Base-by-base conservation (phyloP, 805 yeast species). In the Tetrapisispora arboricola region DNA sequence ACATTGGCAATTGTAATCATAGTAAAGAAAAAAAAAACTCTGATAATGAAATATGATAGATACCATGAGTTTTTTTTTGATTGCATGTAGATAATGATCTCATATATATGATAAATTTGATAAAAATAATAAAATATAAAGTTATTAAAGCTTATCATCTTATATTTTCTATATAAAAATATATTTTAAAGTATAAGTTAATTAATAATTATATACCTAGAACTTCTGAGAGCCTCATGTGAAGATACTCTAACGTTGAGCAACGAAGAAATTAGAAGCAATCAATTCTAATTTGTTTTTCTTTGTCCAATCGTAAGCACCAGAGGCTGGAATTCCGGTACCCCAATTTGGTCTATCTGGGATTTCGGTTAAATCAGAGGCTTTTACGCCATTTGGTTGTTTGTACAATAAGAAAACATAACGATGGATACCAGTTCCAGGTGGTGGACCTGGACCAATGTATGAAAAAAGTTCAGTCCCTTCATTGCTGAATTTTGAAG, bases 371-470 rank as follows among this genome's bases (percentile, higher is more conserved):
- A 50, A 52, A 5, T 32, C 31, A 37, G 69, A 34, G 13, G 52
- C 49, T 2, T 50, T 46, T 1, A 44, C 38, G 39, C 44, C 50
- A 8, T 44, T 39, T 63, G 72, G 54, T 67, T 81, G 94, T 63
- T 80, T 81, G 61, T 69, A 85, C 46, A 88, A 64, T 41, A 85
- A 51, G 52, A 82, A 84, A 16, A 84, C 85, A 59, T 88, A 88
- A 48, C 96, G 77, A 66, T 88, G 96, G 55, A 79, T 74, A 12
- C 94, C 90, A 0, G 95, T 83, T 41, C 77, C 78, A 43, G 73
- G 72, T 30, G 96, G 96, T n/a, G 96, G 96, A 5, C 75, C 95
- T 3, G 96, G 95, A 0, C 94, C 94, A 50, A 65, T 55, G 61
- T 87, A 86, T 6, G 77, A 66, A 33, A 77, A 55, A 24, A 82